Conservation (phyloP, 805 yeast species). For the Middelhovenomyces tepae region DNA sequence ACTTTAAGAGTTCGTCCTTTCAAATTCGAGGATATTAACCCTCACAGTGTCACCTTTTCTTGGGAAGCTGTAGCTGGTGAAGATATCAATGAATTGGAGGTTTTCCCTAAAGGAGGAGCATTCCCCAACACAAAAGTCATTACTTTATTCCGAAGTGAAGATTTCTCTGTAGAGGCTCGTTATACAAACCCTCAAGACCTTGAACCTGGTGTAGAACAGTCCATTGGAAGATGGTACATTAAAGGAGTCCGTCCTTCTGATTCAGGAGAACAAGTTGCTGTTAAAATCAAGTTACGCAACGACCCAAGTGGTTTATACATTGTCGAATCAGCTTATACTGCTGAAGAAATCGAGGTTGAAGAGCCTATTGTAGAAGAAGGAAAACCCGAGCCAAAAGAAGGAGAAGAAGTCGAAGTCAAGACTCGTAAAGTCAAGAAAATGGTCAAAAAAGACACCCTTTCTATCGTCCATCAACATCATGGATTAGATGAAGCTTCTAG, state of each 20-base stretch:
- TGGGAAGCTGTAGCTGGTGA: constrained; percentile 95
- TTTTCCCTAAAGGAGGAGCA: constrained; percentile 86
- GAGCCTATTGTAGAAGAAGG: constrained; percentile 72
- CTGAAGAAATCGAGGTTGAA: constrained; percentile 81
- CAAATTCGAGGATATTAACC: constrained; percentile 94
- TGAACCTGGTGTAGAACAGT: constrained; percentile 54
- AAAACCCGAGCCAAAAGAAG: constrained; percentile 33
- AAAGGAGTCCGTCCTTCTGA: constrained; percentile 74
- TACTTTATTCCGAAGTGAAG: constrained; percentile 85
- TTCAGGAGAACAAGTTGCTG: constrained; percentile 66
- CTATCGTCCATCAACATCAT: constrained; percentile 45
- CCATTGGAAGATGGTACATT: constrained; percentile 78
- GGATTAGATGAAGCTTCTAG: constrained; percentile 54
- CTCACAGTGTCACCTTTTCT: constrained; percentile 82
- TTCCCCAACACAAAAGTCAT: constrained; percentile 95
- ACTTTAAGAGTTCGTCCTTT: constrained; percentile 97
- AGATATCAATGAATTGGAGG: constrained; percentile 82
- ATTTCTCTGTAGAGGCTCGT: constrained; percentile 77
- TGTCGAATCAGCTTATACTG: constrained; percentile 89
- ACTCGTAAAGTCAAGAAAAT: constrained; percentile 85
- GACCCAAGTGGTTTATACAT: constrained; percentile 95
- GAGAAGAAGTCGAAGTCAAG: constrained; percentile 55
- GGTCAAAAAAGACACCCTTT: constrained; percentile 80
- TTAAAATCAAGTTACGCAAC: constrained; percentile 90
- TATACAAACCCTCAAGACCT: constrained; percentile 69